These are phyloP conservation scores for Diospyros kaki DNA, from an alignment of 148 eudicot genomes.

Conservation along the genomic window DNA sequence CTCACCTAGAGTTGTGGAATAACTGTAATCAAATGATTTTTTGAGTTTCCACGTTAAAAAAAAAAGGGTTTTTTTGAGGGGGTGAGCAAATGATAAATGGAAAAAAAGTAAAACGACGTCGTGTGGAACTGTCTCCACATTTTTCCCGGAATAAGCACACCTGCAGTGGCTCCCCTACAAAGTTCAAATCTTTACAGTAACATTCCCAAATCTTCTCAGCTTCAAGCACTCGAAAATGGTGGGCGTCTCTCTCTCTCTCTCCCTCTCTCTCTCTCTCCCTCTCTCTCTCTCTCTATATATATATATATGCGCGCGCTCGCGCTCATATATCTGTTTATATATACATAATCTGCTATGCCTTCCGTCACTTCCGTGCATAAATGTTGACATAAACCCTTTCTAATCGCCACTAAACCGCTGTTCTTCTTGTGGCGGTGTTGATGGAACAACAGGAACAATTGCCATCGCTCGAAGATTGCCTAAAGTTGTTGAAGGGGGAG, in stretches of 20 bases:
- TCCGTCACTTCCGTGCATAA: background rate
- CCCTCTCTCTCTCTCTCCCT: background rate
- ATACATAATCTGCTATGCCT: background rate
- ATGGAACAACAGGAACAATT: slow-evolving; percentile 11
- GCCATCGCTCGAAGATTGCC: slow-evolving; percentile 51
- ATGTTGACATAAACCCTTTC: background rate
- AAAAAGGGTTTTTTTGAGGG: too few species aligned
- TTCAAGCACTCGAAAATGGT: background rate
- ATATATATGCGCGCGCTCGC: background rate
- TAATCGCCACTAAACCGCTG: background rate
- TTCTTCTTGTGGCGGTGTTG: background rate
- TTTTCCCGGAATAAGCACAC: too few species aligned
- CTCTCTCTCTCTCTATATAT: too few species aligned
- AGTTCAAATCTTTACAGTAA: too few species aligned
- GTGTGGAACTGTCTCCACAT: too few species aligned
- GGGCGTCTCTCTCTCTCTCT: background rate
- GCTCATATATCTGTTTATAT: background rate
- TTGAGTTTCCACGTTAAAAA: too few species aligned
- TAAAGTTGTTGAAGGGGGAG: slow-evolving; percentile 67
- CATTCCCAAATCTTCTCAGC: background rate
- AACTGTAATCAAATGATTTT: too few species aligned
- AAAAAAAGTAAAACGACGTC: too few species aligned
- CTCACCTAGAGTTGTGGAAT: too few species aligned
- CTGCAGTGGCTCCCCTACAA: too few species aligned
- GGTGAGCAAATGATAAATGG: too few species aligned